phyloP scores from a whole-genome alignment of 768 basidiomycete genomes.

The Neoboletus brunneissimus region DNA sequence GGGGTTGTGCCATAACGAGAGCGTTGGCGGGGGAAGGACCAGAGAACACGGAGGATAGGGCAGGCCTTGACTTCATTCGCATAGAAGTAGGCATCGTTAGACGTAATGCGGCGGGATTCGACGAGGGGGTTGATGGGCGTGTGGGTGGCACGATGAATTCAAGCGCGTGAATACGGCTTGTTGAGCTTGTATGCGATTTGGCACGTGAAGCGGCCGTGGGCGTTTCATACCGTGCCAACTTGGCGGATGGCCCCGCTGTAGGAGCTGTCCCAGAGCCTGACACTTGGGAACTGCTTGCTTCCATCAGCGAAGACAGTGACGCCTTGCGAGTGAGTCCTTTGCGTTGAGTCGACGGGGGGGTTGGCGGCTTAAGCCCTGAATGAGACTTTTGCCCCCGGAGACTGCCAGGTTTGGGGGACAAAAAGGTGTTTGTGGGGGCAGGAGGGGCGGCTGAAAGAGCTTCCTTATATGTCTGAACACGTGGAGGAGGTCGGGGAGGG shows the following conservation, averaged over 20 bases:
- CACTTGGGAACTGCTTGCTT: slow-evolving; percentile 54
- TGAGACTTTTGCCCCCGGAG: slow-evolving; percentile 84
- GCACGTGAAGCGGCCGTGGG: slow-evolving; percentile 82
- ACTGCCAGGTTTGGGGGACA: slow-evolving; percentile 67
- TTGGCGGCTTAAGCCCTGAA: slow-evolving; percentile 73
- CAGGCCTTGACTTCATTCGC: slow-evolving; percentile 68
- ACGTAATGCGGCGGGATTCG: slow-evolving; percentile 72
- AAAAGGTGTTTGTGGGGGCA: slow-evolving; percentile 52
- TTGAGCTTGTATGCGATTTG: slow-evolving; percentile 64
- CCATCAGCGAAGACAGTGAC: slow-evolving; percentile 72
- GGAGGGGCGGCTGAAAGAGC: slow-evolving; percentile 50
- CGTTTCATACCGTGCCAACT: slow-evolving; percentile 61
- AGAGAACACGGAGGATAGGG: slow-evolving; percentile 75
- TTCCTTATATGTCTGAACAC: slow-evolving; percentile 59
- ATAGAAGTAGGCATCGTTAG: slow-evolving; percentile 87
- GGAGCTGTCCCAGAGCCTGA: slow-evolving; percentile 48
- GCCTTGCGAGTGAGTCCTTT: slow-evolving; percentile 68
- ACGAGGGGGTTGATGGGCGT: slow-evolving; percentile 75
- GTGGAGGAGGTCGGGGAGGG: slow-evolving; percentile 49
- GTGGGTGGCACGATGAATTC: slow-evolving; percentile 75
- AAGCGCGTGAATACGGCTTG: slow-evolving; percentile 52
- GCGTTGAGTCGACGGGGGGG: slow-evolving; percentile 61
- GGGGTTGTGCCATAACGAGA: slow-evolving; percentile 22
- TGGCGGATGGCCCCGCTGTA: slow-evolving; percentile 35
- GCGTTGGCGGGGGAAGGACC: slow-evolving; percentile 36